Conservation (phyloP, 2,329 filamentous ascomycete genomes). For the Trichoderma hamatum region DNA sequence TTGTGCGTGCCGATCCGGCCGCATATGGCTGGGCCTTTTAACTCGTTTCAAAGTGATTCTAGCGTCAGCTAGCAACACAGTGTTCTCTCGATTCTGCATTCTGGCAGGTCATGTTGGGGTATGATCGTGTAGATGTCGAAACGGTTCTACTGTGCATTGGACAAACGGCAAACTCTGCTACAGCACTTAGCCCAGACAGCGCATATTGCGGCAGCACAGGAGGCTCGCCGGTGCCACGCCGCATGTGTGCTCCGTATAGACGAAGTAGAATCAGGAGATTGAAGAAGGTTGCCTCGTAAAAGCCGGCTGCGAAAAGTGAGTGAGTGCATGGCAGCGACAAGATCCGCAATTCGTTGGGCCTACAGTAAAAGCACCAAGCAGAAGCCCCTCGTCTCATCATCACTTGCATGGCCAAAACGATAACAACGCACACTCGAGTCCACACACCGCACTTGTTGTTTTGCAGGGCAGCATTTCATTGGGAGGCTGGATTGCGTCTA, state of each 20-base stretch:
- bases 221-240: conserved; percentile 9
- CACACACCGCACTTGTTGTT: conserved; percentile 19
- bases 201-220: conserved; percentile 14
- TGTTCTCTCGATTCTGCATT: not conserved
- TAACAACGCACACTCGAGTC: conserved; percentile 26
- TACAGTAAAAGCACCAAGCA: not conserved
- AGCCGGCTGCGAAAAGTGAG: not conserved
- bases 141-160: not conserved
- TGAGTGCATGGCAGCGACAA: conserved; percentile 13
- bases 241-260: conserved; percentile 10
- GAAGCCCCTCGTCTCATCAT: conserved; percentile 17
- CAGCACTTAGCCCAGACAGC: not conserved
- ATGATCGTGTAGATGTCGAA: conserved; percentile 5
- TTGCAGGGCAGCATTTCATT: conserved; percentile 24
- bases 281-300: conserved; percentile 11
- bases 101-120: not conserved
- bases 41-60: conserved; percentile 11
- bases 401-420: conserved; percentile 26
- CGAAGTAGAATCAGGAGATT: conserved; percentile 1
- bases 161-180: conserved; percentile 7
- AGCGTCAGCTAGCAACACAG: conserved; percentile 22
- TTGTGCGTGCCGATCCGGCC: conserved; percentile 22
- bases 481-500: conserved; percentile 17
- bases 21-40: conserved; percentile 1
- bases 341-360: conserved; percentile 22